phyloP scores from a whole-genome alignment of 2,329 filamentous ascomycete species.

The Pseudodiploospora longispora region DNA sequence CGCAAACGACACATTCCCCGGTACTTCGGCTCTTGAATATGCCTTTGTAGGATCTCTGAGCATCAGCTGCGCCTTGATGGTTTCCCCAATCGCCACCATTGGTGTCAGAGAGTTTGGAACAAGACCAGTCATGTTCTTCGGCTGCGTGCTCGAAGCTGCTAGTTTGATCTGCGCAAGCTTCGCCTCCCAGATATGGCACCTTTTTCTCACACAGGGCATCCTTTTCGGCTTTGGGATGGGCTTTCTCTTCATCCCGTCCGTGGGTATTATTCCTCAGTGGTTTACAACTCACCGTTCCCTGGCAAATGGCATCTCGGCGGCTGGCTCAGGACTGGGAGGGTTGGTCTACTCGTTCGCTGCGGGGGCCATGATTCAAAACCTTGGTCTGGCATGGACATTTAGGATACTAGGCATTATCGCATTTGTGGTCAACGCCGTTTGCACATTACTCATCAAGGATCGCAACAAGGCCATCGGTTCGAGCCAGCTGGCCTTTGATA shows the following conservation, averaged over 20 bases:
- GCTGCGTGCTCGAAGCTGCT: slow-evolving; percentile 53
- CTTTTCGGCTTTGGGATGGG: slow-evolving; percentile 75
- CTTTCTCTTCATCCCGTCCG: slow-evolving; percentile 62
- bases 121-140: slow-evolving; percentile 53
- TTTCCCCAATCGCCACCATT: slow-evolving; percentile 60
- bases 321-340: slow-evolving; percentile 70
- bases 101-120: slow-evolving; percentile 56
- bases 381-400: slow-evolving; percentile 61
- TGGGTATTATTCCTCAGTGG: slow-evolving; percentile 65
- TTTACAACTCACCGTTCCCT: slow-evolving; percentile 60
- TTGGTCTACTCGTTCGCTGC: slow-evolving; percentile 59
- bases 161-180: slow-evolving; percentile 66
- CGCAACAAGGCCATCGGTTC: slow-evolving; percentile 63
- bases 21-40: slow-evolving; percentile 57
- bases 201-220: slow-evolving; percentile 67
- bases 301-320: slow-evolving; percentile 59
- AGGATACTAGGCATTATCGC: slow-evolving; percentile 56
- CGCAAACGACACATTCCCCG: slow-evolving; percentile 51
- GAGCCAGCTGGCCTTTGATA: slow-evolving; percentile 59
- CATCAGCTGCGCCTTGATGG: slow-evolving; percentile 44
- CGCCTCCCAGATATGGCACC: slow-evolving; percentile 60
- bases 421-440: slow-evolving; percentile 55
- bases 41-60: slow-evolving; percentile 60
- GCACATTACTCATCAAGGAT: slow-evolving; percentile 57
- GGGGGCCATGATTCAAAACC: slow-evolving; percentile 57